Conservation (phyloP, 192 early-diverging fungal genomes). For the Cladochytrium replicatum region DNA sequence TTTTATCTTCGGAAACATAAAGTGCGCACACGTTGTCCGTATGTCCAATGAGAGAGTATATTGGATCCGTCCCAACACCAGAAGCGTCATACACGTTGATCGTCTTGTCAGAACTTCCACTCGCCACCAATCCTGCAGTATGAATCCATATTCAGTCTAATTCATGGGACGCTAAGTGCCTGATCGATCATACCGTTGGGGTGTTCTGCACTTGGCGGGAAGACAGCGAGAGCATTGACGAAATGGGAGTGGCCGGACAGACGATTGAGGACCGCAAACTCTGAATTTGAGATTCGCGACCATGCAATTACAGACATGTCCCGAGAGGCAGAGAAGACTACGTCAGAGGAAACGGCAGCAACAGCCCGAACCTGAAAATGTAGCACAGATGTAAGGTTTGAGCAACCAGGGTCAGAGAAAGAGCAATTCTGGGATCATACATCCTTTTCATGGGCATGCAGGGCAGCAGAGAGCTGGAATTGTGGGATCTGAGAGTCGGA, state of each 20-base stretch:
- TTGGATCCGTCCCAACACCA: slow-evolving; percentile 39
- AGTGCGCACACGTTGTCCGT: slow-evolving; percentile 79
- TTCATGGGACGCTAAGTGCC: no score
- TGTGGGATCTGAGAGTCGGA: no score
- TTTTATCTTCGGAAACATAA: slow-evolving; percentile 45
- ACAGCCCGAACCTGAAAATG: slow-evolving; percentile 72
- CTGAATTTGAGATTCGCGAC: slow-evolving; percentile 41
- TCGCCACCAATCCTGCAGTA: slow-evolving; percentile 68
- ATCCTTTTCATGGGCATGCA: no score
- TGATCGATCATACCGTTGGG: slow-evolving; percentile 53
- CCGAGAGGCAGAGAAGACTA: slow-evolving; percentile 61
- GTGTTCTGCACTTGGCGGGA: slow-evolving; percentile 44
- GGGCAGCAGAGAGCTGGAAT: no score
- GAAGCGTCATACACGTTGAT: slow-evolving; percentile 72
- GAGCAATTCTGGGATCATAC: no score
- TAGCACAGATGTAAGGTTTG: no score
- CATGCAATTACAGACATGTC: slow-evolving; percentile 68
- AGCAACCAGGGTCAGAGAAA: no score
- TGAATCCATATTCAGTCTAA: neutral
- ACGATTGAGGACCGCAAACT: slow-evolving; percentile 38
- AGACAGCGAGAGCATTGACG: slow-evolving; percentile 63
- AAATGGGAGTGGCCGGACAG: slow-evolving; percentile 63
- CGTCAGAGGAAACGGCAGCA: slow-evolving; percentile 38
- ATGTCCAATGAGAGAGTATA: slow-evolving; percentile 70
- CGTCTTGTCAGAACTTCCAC: slow-evolving; percentile 71